These are phyloP conservation scores for Hygrocybe coccinea DNA, from an alignment of 768 basidiomycete genomes.

Conservation along the genomic window DNA sequence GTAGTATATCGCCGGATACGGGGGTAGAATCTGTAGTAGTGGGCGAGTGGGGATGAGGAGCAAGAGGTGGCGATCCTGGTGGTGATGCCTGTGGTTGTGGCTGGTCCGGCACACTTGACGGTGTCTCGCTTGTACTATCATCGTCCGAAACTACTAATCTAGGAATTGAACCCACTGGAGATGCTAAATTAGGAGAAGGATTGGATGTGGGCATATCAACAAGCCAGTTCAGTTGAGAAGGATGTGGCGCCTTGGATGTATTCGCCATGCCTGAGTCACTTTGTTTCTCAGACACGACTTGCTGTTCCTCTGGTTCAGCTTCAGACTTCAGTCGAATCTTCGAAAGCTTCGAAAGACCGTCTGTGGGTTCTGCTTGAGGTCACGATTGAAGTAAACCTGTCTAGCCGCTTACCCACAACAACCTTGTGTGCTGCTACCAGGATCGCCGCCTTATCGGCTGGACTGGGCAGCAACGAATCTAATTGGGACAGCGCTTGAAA, in stretches of 20 bases:
- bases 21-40: slow-evolving; percentile 39
- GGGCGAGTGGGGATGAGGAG: slow-evolving; percentile 10
- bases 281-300: not conserved
- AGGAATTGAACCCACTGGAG: not conserved
- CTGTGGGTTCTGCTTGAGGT: slow-evolving; percentile 33
- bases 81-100: slow-evolving; percentile 4
- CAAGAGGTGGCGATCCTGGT: slow-evolving; percentile 1
- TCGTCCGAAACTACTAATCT: slow-evolving; percentile 2
- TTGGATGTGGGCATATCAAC: not conserved
- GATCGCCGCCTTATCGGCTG: slow-evolving; percentile 73
- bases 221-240: not conserved
- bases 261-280: not conserved
- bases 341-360: slow-evolving; percentile 70
- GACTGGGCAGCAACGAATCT: slow-evolving; percentile 42
- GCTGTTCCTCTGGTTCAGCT: slow-evolving; percentile 14
- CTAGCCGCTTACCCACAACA: slow-evolving; percentile 63
- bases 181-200: not conserved
- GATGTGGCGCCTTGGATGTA: not conserved
- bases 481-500: slow-evolving; percentile 34
- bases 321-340: slow-evolving; percentile 71
- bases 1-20: slow-evolving; percentile 82
- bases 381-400: not conserved
- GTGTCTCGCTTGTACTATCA: slow-evolving; percentile 7
- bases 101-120: slow-evolving; percentile 12
- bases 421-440: slow-evolving; percentile 82